Percentiles rank a stretch among this genome's conserved stretches.
Conservation (phyloP, 2,329 filamentous ascomycete species). For the Ceratocystiopsis sp. region DNA sequence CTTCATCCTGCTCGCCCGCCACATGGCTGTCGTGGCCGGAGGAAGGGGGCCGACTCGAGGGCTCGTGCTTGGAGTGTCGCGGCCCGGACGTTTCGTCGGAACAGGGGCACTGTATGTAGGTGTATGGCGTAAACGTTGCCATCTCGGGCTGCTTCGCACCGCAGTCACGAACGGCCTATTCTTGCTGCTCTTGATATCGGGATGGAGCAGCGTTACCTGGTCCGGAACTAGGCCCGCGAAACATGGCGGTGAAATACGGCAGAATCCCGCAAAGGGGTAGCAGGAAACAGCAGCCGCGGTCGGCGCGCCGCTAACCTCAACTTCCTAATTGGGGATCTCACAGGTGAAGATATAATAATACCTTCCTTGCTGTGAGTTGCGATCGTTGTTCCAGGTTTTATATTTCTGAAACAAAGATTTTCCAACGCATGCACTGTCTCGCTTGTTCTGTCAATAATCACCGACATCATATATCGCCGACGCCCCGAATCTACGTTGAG, state of each 20-base stretch:
- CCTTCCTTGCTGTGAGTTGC: no score
- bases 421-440: no score
- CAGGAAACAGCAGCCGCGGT: no score
- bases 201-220: background rate
- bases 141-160: background rate
- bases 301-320: no score
- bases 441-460: no score
- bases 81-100: conserved; percentile 34
- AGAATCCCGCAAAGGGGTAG: conserved; percentile 1
- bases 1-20: conserved; percentile 40
- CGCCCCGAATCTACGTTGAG: no score
- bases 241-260: conserved; percentile 5
- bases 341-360: no score
- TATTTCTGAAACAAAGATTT: no score
- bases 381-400: no score
- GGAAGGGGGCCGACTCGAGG: conserved; percentile 17
- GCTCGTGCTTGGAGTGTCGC: conserved; percentile 13
- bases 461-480: no score
- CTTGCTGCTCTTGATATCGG: background rate
- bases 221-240: no score
- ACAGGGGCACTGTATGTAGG: conserved; percentile 51
- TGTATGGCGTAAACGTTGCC: conserved; percentile 34
- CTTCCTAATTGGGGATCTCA: no score
- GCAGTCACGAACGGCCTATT: background rate
- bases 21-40: conserved; percentile 10